Evolutionary conservation across 331 rosid species (phyloP).

Genomic region (Cydonia oblonga): DNA sequence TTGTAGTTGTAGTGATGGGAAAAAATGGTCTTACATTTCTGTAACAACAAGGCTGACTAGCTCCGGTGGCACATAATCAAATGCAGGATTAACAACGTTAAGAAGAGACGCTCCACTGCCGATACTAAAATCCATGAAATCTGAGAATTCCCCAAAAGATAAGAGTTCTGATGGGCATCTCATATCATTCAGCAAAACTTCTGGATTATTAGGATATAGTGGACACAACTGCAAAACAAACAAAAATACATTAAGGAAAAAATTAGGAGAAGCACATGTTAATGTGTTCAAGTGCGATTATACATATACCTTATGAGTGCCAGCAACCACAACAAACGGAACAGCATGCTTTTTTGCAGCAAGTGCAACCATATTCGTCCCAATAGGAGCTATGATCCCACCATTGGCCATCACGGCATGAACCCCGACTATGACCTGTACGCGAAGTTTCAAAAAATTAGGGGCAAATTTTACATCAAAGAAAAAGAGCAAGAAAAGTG

Average conservation of each 20-base stretch:
- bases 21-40: not conserved
- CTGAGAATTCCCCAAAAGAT: constrained; percentile 10
- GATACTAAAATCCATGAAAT: constrained; percentile 3
- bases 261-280: not conserved
- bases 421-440: constrained; percentile 14
- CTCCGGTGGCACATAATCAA: constrained; percentile 11
- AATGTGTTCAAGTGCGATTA: not conserved
- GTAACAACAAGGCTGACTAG: constrained; percentile 5
- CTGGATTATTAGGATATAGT: constrained; percentile 5
- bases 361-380: constrained; percentile 16
- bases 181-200: constrained; percentile 12
- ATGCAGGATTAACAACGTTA: constrained; percentile 9
- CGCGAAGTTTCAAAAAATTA: not conserved
- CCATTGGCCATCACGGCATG: constrained; percentile 14
- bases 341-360: constrained; percentile 14
- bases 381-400: constrained; percentile 13
- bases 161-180: constrained; percentile 7
- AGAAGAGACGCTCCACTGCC: constrained; percentile 2
- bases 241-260: not conserved
- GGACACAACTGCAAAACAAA: constrained; percentile 1
- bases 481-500: not conserved
- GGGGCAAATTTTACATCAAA: not conserved
- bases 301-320: not conserved
- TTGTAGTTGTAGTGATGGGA: not conserved
- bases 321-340: constrained; percentile 15